Conservation (phyloP, 2,329 filamentous ascomycete genomes). For the Aureobasidium sp. region DNA sequence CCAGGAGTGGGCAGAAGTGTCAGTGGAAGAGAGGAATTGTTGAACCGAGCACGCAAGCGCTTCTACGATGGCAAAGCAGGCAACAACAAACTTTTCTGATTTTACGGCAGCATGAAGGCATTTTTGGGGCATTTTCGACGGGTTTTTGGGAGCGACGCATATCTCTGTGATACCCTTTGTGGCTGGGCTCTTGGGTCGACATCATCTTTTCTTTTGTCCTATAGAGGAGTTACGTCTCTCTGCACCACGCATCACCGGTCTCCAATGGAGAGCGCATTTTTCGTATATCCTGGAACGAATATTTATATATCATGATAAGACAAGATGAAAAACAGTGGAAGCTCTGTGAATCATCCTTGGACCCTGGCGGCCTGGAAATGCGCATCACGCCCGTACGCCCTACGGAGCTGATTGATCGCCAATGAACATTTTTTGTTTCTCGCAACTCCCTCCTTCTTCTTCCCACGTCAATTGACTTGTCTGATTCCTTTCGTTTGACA, state of each 20-base stretch:
- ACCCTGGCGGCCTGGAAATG: background rate
- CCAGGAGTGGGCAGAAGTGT: slow-evolving; percentile 1
- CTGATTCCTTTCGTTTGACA: background rate
- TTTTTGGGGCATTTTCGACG: background rate
- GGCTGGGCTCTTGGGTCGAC: background rate
- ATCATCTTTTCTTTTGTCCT: background rate
- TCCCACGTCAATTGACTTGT: background rate
- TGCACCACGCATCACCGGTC: background rate
- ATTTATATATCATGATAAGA: background rate
- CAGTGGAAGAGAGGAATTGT: slow-evolving; percentile 2
- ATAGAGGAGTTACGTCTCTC: background rate
- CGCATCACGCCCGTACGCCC: background rate
- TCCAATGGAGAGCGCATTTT: background rate
- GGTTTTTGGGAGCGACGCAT: background rate
- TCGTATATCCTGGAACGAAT: background rate
- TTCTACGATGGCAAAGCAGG: background rate
- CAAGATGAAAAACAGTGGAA: background rate
- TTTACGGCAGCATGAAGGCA: background rate
- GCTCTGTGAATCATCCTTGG: background rate
- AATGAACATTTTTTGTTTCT: background rate
- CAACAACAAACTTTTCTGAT: background rate
- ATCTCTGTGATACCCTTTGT: slow-evolving; percentile 8
- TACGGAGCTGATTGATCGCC: background rate
- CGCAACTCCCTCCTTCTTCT: background rate
- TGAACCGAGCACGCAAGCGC: slow-evolving; percentile 5